These are phyloP conservation scores for Isatis tinctoria DNA, from an alignment of 345 rosid species.

Conservation along the genomic window DNA sequence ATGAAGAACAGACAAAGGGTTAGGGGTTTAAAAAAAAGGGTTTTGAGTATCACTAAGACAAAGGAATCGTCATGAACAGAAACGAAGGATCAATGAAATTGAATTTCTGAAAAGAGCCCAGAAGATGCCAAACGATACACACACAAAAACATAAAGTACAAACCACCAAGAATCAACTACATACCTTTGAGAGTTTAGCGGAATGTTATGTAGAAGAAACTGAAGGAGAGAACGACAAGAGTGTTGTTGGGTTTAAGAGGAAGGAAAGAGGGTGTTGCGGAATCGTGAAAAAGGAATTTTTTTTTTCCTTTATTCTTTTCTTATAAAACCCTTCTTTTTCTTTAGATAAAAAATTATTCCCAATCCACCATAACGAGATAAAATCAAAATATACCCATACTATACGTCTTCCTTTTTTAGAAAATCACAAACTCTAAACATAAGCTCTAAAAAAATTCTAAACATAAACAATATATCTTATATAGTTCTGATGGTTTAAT, in stretches of 20 bases:
- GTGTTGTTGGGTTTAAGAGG: constrained; percentile 12
- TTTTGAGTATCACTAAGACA: neutral
- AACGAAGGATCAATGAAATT: neutral
- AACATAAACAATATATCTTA: neutral
- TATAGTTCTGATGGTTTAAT: neutral
- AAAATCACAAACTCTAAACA: too few relatives aligned
- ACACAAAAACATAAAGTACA: neutral
- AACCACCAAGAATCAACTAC: neutral
- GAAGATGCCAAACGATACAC: neutral
- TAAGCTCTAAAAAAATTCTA: too few relatives aligned
- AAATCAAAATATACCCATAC: too few relatives aligned
- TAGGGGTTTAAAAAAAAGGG: neutral
- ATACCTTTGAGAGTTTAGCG: constrained; percentile 11
- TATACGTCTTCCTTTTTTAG: too few relatives aligned
- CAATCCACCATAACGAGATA: neutral
- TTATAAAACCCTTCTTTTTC: too few relatives aligned
- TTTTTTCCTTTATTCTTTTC: neutral
- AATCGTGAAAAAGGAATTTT: neutral
- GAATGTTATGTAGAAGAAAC: neutral
- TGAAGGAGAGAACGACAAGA: neutral
- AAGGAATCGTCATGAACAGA: constrained; percentile 10
- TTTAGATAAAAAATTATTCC: neutral
- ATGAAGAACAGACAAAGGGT: neutral
- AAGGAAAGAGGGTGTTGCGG: constrained; percentile 6
- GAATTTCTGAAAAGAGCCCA: neutral